These are phyloP conservation scores for Kondoa malvinella DNA, from an alignment of 768 basidiomycete species.

Conservation along the genomic window DNA sequence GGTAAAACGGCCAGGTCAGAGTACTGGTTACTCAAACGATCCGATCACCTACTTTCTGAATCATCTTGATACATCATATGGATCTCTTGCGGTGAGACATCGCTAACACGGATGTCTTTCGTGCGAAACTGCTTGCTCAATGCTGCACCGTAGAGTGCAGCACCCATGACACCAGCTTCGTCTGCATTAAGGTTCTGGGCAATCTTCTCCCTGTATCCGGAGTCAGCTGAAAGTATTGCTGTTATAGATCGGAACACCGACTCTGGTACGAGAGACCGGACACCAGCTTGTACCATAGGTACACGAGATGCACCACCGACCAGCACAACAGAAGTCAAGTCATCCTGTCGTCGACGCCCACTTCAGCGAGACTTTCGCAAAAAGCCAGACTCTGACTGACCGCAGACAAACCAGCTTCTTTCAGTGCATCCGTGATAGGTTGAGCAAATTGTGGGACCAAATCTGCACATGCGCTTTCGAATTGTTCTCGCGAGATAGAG, in stretches of 20 bases:
- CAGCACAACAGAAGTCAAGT: slow-evolving; percentile 77
- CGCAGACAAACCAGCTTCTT: slow-evolving; percentile 48
- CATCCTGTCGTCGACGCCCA: slow-evolving; percentile 37
- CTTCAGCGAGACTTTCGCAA: not conserved
- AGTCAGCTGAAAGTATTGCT: too few species aligned
- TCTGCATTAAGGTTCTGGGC: slow-evolving; percentile 92
- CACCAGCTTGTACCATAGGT: slow-evolving; percentile 74
- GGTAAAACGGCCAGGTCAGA: too few species aligned
- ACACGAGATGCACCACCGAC: slow-evolving; percentile 76
- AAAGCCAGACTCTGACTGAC: slow-evolving; percentile 34
- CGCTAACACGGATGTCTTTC: slow-evolving; percentile 72
- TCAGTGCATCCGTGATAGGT: slow-evolving; percentile 59
- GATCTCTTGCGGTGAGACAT: slow-evolving; percentile 55
- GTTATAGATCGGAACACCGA: slow-evolving; percentile 36
- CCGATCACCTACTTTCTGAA: slow-evolving; percentile 29
- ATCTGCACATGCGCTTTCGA: slow-evolving; percentile 58
- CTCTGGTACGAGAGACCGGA: slow-evolving; percentile 63
- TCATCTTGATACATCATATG: slow-evolving; percentile 8
- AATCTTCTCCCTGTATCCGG: slow-evolving; percentile 48
- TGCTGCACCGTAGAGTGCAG: slow-evolving; percentile 77
- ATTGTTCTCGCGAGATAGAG: slow-evolving; percentile 56
- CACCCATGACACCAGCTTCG: slow-evolving; percentile 83
- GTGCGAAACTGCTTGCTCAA: slow-evolving; percentile 84
- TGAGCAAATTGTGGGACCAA: slow-evolving; percentile 46
- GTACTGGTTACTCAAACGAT: not conserved